Percentiles rank a stretch among this genome's conserved stretches.
Evolutionary conservation across 208 protist species (phyloP).

Genomic region (Leishmania gerbilli): DNA sequence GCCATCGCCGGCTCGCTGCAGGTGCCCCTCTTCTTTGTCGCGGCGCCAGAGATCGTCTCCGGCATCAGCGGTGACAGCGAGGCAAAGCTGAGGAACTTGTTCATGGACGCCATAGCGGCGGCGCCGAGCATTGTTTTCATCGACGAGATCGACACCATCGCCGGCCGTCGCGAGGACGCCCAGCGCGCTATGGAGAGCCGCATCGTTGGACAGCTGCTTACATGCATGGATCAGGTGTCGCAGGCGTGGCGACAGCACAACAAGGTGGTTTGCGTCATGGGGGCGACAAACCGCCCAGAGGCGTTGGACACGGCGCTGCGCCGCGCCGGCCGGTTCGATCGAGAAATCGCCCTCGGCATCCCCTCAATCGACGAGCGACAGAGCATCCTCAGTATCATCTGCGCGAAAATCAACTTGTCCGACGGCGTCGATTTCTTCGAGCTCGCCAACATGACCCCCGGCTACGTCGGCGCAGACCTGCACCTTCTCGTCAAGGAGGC

Average conservation of each 20-base stretch:
- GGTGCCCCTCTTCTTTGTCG: slow-evolving; percentile 95
- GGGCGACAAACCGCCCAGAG: slow-evolving; percentile 96
- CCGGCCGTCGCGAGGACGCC: slow-evolving; percentile 93
- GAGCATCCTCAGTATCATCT: slow-evolving; percentile 90
- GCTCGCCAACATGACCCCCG: slow-evolving; percentile 95
- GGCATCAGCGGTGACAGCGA: slow-evolving; percentile 99
- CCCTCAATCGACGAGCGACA: slow-evolving; percentile 93
- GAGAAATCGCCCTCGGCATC: slow-evolving; percentile 97
- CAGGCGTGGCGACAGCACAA: slow-evolving; percentile 85
- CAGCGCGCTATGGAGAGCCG: slow-evolving; percentile 98
- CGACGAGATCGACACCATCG: slow-evolving; percentile 99
- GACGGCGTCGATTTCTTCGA: slow-evolving; percentile 94
- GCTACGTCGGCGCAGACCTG: slow-evolving; percentile 98
- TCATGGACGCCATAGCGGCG: slow-evolving; percentile 90
- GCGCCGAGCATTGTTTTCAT: slow-evolving; percentile 99
- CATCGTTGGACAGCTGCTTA: slow-evolving; percentile 99
- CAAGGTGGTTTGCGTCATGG: slow-evolving; percentile 95
- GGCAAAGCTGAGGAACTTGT: slow-evolving; percentile 96
- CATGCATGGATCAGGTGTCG: slow-evolving; percentile 97
- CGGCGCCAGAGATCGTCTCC: slow-evolving; percentile 96
- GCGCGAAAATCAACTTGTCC: slow-evolving; percentile 76
- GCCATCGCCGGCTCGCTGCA: slow-evolving; percentile 95
- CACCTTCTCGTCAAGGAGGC: slow-evolving; percentile 95
- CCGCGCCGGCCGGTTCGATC: slow-evolving; percentile 97
- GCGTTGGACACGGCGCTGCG: slow-evolving; percentile 96